A percentile compares a stretch with the other conserved stretches of the same genome.
These are phyloP conservation scores for Berberis thunbergii DNA, from an alignment of 164 flowering plant genomes.

Conservation along the genomic window DNA sequence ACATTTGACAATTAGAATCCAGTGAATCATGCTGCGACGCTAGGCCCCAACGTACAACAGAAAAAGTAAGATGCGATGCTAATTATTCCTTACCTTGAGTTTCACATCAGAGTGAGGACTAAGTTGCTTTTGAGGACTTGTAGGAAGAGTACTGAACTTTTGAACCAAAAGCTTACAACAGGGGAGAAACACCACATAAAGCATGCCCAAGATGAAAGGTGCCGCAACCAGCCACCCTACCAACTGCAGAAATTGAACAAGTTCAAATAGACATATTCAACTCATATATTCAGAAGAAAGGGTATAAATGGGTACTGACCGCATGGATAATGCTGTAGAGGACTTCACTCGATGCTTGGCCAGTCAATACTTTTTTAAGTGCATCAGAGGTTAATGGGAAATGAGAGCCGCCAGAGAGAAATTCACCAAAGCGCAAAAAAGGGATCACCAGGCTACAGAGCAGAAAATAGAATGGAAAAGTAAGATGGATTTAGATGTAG, in stretches of 20 bases:
- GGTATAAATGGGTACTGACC: constrained; percentile 28
- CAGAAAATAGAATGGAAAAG: not conserved
- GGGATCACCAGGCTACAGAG: constrained; percentile 65
- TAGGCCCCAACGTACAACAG: not conserved
- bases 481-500: no score
- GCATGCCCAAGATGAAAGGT: constrained; percentile 55
- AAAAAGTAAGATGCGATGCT: constrained; percentile 6
- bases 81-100: constrained; percentile 62
- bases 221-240: constrained; percentile 85
- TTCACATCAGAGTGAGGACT: constrained; percentile 35
- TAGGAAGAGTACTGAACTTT: constrained; percentile 50
- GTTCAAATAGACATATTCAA: not conserved
- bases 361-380: constrained; percentile 79
- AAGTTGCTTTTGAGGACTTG: constrained; percentile 42
- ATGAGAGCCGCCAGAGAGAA: constrained; percentile 72
- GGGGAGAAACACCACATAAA: constrained; percentile 52
- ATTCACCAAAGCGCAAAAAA: constrained; percentile 90
- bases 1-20: constrained; percentile 7
- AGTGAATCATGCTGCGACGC: not conserved
- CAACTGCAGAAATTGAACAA: constrained; percentile 38
- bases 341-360: constrained; percentile 81
- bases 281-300: not conserved
- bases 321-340: constrained; percentile 65
- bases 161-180: constrained; percentile 54
- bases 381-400: constrained; percentile 89